Base-by-base conservation (phyloP, 768 basidiomycete genomes). In the Leccinum subtestaceum region DNA sequence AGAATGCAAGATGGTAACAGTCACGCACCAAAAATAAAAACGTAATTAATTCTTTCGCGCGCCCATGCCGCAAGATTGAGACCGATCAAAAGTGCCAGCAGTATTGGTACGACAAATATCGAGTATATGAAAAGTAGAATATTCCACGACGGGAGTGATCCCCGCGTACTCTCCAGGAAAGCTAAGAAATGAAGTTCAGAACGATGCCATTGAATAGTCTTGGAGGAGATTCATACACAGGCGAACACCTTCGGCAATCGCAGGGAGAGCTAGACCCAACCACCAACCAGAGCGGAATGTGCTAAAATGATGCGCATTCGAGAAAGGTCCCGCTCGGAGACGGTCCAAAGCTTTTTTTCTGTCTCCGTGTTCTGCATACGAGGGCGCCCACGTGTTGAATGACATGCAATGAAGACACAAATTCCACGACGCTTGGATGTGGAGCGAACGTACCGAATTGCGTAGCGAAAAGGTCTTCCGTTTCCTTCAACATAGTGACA, bases 31-130 rank as follows among this genome's bases (percentile, higher is more conserved):
- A 95, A 92, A 34, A 95, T 91, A 69, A 97, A 94, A 3, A 87
- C 82, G 66, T 95, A 96, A 67, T 99, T 99, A 61, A 99, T 94
- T 40, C 93, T 80, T 5, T 88, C 78, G 7, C 75, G 74, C 0
- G 84, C 79, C 88, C 91, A 99, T 0, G 88, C 89, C 32, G 86
- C 66, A 5, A 98, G 62, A 69, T 99, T 96, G 29, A 91, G 57
- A 27, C 91, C 91, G 55, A 99, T 84, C 1, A 96, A 75, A 27
- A 93, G 63, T 1, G 85, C 77, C 65, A 96, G 90, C 2, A 96
- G 63, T 3, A 86, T 78, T 0, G 95, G 94, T 2, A 97, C 71
- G 45, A 87, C 74, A 34, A 96, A 72, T 2, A 87, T 78, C 1
- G 82, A 86, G 68, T 96, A 99, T 11, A 95, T 77, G 62, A 85